Evolutionary conservation across 2,329 filamentous ascomycete genomes (phyloP).

Genomic region (Thielaviopsis ethacetica): DNA sequence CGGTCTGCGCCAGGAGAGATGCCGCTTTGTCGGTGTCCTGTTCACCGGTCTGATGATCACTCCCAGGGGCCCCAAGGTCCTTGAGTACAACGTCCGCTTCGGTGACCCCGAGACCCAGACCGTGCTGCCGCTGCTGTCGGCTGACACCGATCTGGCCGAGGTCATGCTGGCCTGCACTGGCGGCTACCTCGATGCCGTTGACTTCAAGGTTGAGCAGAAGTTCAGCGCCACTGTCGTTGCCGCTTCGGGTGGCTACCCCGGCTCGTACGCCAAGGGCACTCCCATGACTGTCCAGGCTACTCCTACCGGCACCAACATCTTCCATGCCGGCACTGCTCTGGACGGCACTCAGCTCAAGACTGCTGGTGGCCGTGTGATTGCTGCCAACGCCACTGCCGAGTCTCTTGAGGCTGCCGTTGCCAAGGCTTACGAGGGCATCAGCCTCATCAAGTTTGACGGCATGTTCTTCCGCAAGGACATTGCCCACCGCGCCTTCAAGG

Average conservation of each 20-base stretch:
- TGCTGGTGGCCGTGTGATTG: conserved; percentile 81
- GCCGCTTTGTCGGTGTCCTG: conserved; percentile 56
- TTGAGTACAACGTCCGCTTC: conserved; percentile 89
- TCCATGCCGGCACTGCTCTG: conserved; percentile 78
- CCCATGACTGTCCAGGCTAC: conserved; percentile 35
- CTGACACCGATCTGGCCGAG: conserved; percentile 70
- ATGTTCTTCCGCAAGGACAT: conserved; percentile 94
- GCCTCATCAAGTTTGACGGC: conserved; percentile 58
- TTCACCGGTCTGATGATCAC: conserved; percentile 95
- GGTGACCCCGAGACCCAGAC: conserved; percentile 88
- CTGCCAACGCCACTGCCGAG: conserved; percentile 59
- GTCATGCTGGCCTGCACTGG: conserved; percentile 75
- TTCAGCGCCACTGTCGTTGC: conserved; percentile 90
- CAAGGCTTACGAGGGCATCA: conserved; percentile 71
- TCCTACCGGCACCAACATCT: conserved; percentile 48
- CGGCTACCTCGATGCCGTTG: conserved; percentile 53
- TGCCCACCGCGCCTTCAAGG: conserved; percentile 55
- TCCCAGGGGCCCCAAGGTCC: conserved; percentile 57
- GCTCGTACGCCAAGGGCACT: conserved; percentile 65
- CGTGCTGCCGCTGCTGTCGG: conserved; percentile 58
- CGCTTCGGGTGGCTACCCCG: conserved; percentile 81
- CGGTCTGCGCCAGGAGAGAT: conserved; percentile 69
- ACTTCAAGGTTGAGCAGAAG: conserved; percentile 48
- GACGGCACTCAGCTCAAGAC: conserved; percentile 50
- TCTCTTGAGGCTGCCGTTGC: conserved; percentile 70